phyloP scores from a whole-genome alignment of 2,329 filamentous ascomycete species.

The Paecilomyces sp. region DNA sequence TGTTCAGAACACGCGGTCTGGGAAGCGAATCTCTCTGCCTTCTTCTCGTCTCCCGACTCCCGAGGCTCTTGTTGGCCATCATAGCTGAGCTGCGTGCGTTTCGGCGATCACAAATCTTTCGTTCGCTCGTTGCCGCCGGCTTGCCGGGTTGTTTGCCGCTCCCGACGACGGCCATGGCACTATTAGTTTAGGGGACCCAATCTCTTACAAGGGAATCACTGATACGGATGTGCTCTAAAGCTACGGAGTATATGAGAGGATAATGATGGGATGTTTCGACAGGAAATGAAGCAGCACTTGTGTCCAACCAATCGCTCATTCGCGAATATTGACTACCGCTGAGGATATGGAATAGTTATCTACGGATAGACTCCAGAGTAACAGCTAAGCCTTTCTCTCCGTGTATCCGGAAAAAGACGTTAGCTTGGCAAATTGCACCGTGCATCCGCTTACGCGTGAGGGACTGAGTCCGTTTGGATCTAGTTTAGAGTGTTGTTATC shows the following conservation, averaged over 20 bases:
- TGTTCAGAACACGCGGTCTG: not conserved
- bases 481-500: not conserved
- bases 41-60: not conserved
- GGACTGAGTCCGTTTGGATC: not conserved
- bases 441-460: not conserved
- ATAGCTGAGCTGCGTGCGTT: not conserved
- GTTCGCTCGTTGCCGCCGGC: not conserved
- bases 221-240: not conserved
- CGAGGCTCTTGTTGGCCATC: not conserved
- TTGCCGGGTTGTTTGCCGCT: not conserved
- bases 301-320: not conserved
- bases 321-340: not conserved
- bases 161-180: not conserved
- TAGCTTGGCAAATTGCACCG: not conserved
- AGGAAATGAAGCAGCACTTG: not conserved
- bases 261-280: not conserved
- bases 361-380: too few relatives aligned
- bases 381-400: not conserved
- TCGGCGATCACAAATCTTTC: not conserved
- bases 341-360: not conserved
- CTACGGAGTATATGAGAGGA: not conserved
- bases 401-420: not conserved
- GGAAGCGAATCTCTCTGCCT: too few relatives aligned
- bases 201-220: not conserved
- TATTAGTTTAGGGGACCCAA: not conserved